Evolutionary conservation across 2,329 filamentous ascomycete species (phyloP).

Genomic region (Cladorrhinum sp.): DNA sequence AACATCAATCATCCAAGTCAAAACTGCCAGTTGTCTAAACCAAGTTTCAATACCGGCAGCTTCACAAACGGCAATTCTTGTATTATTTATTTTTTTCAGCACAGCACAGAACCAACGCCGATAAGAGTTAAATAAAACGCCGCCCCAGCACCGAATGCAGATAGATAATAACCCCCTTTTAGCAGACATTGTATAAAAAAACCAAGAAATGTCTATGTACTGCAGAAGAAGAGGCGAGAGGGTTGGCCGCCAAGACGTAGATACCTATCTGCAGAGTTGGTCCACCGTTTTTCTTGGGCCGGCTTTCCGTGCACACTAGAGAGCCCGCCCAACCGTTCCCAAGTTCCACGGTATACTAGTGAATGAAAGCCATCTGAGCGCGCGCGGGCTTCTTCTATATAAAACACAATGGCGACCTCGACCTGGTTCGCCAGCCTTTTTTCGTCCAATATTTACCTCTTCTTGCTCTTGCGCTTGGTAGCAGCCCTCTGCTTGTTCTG

Average conservation of each 20-base stretch:
- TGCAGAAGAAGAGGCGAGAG: neutral
- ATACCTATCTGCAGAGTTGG: neutral
- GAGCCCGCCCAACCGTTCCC: no score
- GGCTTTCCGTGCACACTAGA: no score
- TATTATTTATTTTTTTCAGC: no score
- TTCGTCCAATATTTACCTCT: conserved; percentile 39
- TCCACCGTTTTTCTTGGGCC: neutral
- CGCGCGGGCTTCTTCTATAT: no score
- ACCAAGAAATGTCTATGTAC: neutral
- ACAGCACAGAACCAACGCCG: no score
- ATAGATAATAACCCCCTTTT: neutral
- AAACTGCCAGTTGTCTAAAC: no score
- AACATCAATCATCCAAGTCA: no score
- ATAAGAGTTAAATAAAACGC: neutral
- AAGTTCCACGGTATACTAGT: no score
- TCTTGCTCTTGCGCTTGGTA: conserved; percentile 54
- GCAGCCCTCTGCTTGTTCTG: conserved; percentile 41
- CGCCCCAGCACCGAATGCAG: neutral
- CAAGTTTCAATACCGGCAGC: no score
- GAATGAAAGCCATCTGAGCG: no score
- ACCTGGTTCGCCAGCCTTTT: neutral
- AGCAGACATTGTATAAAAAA: neutral
- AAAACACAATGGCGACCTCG: no score
- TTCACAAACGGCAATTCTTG: no score
- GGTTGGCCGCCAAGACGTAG: neutral